A percentile compares a stretch with the other conserved stretches of the same genome.
Conservation (phyloP, 371 early-diverging fungal genomes). For the Apophysomyces sp. region DNA sequence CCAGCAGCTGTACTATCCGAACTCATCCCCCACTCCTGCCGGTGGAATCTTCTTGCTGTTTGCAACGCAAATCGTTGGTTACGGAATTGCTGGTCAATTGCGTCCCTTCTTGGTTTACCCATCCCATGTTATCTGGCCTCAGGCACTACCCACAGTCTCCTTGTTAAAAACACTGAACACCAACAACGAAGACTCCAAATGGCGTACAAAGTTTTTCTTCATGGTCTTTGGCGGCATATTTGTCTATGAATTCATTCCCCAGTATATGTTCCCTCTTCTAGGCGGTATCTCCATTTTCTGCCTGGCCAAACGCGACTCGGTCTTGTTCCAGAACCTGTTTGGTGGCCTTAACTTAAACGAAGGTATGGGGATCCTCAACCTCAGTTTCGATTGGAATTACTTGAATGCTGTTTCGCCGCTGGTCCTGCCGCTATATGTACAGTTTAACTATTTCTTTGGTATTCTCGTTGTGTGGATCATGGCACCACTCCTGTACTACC, state of each 20-base stretch:
- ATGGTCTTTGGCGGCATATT: constrained; percentile 36
- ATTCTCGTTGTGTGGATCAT: constrained; percentile 25
- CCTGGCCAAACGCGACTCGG: constrained; percentile 35
- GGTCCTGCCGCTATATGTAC: constrained; percentile 65
- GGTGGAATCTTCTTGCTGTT: constrained; percentile 49
- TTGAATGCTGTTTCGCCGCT: constrained; percentile 46
- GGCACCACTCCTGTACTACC: constrained; percentile 27
- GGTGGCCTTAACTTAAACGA: constrained; percentile 44
- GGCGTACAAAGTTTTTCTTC: constrained; percentile 58
- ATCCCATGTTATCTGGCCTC: constrained; percentile 84
- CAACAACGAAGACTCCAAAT: constrained; percentile 56
- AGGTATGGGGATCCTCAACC: constrained; percentile 37
- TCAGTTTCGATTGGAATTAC: constrained; percentile 48
- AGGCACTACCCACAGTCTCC: constrained; percentile 67
- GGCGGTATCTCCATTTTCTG: constrained; percentile 53
- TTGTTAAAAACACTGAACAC: constrained; percentile 72
- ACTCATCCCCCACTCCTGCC: constrained; percentile 39
- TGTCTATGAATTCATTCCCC: constrained; percentile 48
- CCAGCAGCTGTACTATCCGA: constrained; percentile 50
- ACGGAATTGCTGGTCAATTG: constrained; percentile 77
- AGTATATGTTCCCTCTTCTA: constrained; percentile 45
- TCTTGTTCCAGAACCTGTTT: constrained; percentile 51
- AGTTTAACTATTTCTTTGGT: constrained; percentile 40
- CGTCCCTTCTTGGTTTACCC: constrained; percentile 79
- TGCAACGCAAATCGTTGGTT: constrained; percentile 72